phyloP scores from a whole-genome alignment of 306 rosid species.

The Prunus kanzakura region DNA sequence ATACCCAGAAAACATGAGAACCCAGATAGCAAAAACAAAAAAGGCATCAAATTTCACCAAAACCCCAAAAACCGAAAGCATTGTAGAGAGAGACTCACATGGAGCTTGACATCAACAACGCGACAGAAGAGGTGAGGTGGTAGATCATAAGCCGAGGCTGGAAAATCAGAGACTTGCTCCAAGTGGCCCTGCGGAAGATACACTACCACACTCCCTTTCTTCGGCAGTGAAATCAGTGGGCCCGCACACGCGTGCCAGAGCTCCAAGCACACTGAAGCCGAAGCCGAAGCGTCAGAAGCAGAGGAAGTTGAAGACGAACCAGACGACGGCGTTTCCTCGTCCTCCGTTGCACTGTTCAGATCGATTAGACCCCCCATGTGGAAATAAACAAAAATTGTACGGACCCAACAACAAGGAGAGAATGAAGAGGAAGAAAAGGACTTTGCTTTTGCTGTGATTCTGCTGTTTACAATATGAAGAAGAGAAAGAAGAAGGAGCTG shows the following conservation, averaged over 20 bases:
- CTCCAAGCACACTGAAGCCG: constrained; percentile 80
- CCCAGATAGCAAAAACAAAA: constrained; percentile 13
- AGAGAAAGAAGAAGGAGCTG: constrained; percentile 15
- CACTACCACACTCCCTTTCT: constrained; percentile 80
- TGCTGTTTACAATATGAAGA: constrained; percentile 4
- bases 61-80: constrained; percentile 12
- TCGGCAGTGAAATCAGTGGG: constrained; percentile 82
- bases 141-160: constrained; percentile 53
- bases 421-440: background rate
- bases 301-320: constrained; percentile 51
- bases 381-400: background rate
- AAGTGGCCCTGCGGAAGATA: constrained; percentile 93
- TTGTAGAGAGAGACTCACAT: constrained; percentile 39
- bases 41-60: constrained; percentile 12
- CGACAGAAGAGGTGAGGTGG: constrained; percentile 94
- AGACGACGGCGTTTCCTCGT: constrained; percentile 69
- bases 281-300: constrained; percentile 40
- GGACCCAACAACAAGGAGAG: background rate
- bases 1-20: constrained; percentile 16
- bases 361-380: constrained; percentile 79
- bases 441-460: background rate
- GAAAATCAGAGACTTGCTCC: constrained; percentile 71
- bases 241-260: constrained; percentile 99
- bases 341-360: constrained; percentile 88
- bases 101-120: constrained; percentile 89